Conservation (phyloP, 169 alveolate genomes). For the Plasmodium vivax region DNA sequence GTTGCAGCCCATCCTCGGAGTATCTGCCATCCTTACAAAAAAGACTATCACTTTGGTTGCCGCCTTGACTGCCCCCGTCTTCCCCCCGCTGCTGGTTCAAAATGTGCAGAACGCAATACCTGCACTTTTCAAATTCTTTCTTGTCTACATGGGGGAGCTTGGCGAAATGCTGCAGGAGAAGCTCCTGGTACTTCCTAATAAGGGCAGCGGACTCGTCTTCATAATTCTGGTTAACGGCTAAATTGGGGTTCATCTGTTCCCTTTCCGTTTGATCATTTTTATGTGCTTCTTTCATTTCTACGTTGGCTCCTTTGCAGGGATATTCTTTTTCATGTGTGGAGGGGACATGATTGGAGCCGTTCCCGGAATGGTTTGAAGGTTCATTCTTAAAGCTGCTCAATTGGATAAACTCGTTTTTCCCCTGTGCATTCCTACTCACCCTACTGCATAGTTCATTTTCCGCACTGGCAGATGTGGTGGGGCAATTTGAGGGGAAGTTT, state of each 20-base stretch:
- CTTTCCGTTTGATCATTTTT: not conserved
- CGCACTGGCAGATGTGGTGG: not conserved
- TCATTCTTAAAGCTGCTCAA: not conserved
- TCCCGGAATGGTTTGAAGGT: not conserved
- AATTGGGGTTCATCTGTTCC: not conserved
- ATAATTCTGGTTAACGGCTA: not conserved
- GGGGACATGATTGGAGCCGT: not conserved
- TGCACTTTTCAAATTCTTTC: not conserved
- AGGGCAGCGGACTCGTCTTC: not conserved
- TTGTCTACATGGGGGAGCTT: not conserved
- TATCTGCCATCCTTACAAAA: not conserved
- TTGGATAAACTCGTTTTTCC: not conserved
- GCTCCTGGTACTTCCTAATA: not conserved
- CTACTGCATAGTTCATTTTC: not conserved
- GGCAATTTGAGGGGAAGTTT: not conserved
- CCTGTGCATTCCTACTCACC: not conserved
- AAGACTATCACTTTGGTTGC: not conserved
- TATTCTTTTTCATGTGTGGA: not conserved
- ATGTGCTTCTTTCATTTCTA: not conserved
- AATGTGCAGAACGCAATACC: constrained; percentile 11
- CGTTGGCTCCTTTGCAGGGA: not conserved
- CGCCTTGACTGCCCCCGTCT: not conserved
- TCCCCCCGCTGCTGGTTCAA: not conserved
- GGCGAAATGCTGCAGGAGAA: not conserved
- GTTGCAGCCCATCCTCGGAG: not conserved